Evolutionary conservation across 371 early-diverging fungal genomes (phyloP).

Genomic region (Smittium culicis): DNA sequence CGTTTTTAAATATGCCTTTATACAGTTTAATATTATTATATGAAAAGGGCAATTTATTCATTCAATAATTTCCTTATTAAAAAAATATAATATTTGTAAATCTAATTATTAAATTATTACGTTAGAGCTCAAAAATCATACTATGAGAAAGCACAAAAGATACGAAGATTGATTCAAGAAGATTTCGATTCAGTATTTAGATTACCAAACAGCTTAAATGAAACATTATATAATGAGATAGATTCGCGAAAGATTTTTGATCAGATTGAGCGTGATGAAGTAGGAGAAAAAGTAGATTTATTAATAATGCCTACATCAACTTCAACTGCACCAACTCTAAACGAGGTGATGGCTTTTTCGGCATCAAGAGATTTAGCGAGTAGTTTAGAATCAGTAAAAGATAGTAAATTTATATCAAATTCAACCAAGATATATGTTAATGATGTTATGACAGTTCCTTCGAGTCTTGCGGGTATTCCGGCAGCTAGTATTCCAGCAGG

Average conservation of each 20-base stretch:
- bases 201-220: constrained; percentile 33
- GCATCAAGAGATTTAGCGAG: constrained; percentile 9
- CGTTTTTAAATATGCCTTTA: no score
- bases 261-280: background rate
- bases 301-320: constrained; percentile 58
- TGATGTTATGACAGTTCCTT: constrained; percentile 82
- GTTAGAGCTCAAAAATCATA: constrained; percentile 43
- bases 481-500: constrained; percentile 37
- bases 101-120: no score
- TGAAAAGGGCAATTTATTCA: no score
- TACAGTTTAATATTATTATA: no score
- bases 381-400: no score
- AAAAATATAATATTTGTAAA: no score
- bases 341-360: constrained; percentile 9
- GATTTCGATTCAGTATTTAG: constrained; percentile 65
- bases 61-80: no score
- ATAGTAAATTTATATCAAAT: no score
- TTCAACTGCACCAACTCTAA: constrained; percentile 38
- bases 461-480: constrained; percentile 60
- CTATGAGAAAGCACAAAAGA: constrained; percentile 63
- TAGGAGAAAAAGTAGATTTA: constrained; percentile 44
- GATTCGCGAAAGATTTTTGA: background rate
- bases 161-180: constrained; percentile 56
- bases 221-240: background rate
- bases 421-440: constrained; percentile 41